These are phyloP conservation scores for Setaria viridis DNA, from an alignment of 202 grass and related monocot genomes.

Conservation along the genomic window DNA sequence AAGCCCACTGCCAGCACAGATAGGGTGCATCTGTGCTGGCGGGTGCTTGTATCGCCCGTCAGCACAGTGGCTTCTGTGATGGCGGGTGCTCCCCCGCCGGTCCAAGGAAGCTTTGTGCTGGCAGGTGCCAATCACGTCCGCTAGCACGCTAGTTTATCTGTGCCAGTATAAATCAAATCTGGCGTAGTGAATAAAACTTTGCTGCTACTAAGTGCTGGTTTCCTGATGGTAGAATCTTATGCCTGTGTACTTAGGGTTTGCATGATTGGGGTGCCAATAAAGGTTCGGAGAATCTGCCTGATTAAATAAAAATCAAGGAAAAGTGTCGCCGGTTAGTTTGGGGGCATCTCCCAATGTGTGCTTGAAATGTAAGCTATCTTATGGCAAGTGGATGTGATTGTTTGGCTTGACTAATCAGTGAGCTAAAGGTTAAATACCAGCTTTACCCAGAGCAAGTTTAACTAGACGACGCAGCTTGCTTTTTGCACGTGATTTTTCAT, in stretches of 20 bases:
- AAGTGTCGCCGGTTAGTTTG: slow-evolving; percentile 24
- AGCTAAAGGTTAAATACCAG: slow-evolving; percentile 44
- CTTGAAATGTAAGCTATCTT: slow-evolving; percentile 63
- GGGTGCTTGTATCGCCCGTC: too few species aligned
- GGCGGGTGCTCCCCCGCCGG: too few species aligned
- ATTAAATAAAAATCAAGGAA: slow-evolving; percentile 19
- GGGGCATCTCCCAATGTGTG: slow-evolving; percentile 50
- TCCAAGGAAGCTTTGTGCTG: too few species aligned
- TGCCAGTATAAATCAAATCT: too few species aligned
- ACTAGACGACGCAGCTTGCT: not conserved
- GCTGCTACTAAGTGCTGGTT: slow-evolving; percentile 14
- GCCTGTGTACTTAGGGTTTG: slow-evolving; percentile 35
- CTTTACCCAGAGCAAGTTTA: slow-evolving; percentile 37
- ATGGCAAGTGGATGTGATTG: slow-evolving; percentile 40
- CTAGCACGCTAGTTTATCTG: too few species aligned
- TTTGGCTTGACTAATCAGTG: slow-evolving; percentile 30
- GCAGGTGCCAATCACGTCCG: too few species aligned
- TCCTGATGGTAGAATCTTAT: slow-evolving; percentile 39
- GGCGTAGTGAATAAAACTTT: not conserved
- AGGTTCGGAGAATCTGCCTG: slow-evolving; percentile 19
- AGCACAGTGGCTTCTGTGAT: too few species aligned
- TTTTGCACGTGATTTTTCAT: slow-evolving; percentile 26
- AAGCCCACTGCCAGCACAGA: too few species aligned
- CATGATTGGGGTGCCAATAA: slow-evolving; percentile 39
- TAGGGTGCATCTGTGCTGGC: too few species aligned